A percentile compares a stretch with the other conserved stretches of the same genome.
phyloP scores from a whole-genome alignment of 139 green algal genomes.

The Chlamydomonas sp. region DNA sequence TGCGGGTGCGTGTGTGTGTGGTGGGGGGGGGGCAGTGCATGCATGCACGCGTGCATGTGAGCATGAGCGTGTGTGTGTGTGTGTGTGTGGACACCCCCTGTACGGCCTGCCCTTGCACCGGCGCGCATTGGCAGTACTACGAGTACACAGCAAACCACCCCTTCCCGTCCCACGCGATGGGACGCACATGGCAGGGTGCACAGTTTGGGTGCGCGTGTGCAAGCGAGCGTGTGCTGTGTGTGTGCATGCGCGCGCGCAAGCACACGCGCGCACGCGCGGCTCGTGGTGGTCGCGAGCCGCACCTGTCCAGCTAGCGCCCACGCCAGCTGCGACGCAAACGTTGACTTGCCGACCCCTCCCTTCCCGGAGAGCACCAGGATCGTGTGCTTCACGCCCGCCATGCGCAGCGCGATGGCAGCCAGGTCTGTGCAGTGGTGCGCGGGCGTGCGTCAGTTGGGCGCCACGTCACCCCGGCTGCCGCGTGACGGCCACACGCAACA shows the following conservation, averaged over 20 bases:
- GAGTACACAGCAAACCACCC: too few relatives aligned
- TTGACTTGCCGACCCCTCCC: slow-evolving; percentile 96
- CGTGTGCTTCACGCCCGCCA: slow-evolving; percentile 75
- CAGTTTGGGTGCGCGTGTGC: too few relatives aligned
- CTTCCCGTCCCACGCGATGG: slow-evolving; percentile 82
- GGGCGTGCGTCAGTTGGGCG: background rate
- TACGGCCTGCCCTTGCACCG: too few relatives aligned
- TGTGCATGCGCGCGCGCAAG: too few relatives aligned
- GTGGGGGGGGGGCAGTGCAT: too few relatives aligned
- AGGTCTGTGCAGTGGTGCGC: slow-evolving; percentile 45
- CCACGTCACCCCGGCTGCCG: background rate
- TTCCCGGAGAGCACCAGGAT: slow-evolving; percentile 96
- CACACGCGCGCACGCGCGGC: background rate
- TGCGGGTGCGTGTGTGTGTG: too few relatives aligned
- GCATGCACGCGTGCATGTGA: too few relatives aligned
- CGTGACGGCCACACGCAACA: background rate
- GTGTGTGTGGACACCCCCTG: background rate
- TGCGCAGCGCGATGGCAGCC: slow-evolving; percentile 59
- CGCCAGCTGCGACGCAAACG: slow-evolving; percentile 86
- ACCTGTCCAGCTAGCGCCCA: slow-evolving; percentile 67
- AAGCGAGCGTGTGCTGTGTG: too few relatives aligned
- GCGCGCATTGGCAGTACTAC: too few relatives aligned
- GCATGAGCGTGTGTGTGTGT: too few relatives aligned
- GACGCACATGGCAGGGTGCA: slow-evolving; percentile 94
- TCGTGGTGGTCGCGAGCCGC: background rate